Evolutionary conservation across 441 rosid species (phyloP).

Genomic region (Populus hybrid): DNA sequence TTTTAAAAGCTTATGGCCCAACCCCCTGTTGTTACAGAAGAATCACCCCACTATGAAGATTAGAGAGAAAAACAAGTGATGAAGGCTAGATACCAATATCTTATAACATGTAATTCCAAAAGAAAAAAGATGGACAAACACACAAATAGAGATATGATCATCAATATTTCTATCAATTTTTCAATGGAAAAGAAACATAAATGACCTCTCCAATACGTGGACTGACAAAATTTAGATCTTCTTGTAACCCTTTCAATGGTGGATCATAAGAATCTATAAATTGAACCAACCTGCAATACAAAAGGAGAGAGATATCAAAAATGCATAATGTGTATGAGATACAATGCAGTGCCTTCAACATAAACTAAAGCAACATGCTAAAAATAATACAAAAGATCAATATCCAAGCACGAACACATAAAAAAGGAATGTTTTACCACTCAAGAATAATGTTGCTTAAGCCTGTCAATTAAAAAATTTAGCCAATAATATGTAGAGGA

Average conservation of each 20-base stretch:
- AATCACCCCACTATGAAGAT: background rate
- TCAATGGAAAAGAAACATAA: slow-evolving; percentile 11
- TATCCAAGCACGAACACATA: background rate
- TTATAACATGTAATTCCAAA: background rate
- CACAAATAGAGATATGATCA: background rate
- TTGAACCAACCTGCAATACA: slow-evolving; percentile 78
- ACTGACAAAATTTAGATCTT: slow-evolving; percentile 97
- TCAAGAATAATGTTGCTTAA: background rate
- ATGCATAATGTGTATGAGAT: background rate
- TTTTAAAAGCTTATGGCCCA: background rate
- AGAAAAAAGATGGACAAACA: background rate
- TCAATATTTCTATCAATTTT: background rate
- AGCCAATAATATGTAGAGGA: background rate
- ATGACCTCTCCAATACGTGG: slow-evolving; percentile 99
- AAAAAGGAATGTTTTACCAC: background rate
- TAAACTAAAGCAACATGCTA: slow-evolving; percentile 5
- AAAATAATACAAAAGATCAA: background rate
- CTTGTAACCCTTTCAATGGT: slow-evolving; percentile 97
- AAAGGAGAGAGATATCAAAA: slow-evolving; percentile 1
- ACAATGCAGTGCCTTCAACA: background rate
- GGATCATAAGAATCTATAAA: slow-evolving; percentile 98
- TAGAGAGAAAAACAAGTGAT: no score
- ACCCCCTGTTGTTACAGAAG: background rate
- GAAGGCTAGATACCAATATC: background rate
- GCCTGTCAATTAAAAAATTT: background rate